A percentile compares a stretch with the other conserved stretches of the same genome.
Evolutionary conservation across 2,329 filamentous ascomycete species (phyloP).

Genomic region (Clonostachys sp.): DNA sequence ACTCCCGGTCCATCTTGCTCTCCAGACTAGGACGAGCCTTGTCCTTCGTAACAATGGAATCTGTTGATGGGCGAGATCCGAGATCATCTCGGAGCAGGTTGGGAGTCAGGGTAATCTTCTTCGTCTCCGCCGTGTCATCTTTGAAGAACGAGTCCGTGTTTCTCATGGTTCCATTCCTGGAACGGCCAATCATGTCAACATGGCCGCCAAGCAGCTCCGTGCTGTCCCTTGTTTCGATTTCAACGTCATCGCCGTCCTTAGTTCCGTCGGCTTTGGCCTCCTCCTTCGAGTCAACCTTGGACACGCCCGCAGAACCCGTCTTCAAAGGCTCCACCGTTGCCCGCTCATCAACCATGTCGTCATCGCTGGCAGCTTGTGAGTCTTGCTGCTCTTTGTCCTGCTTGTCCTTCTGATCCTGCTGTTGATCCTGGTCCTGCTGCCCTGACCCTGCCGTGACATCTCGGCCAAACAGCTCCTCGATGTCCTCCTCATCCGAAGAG

Average conservation of each 20-base stretch:
- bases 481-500: conserved; percentile 67
- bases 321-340: conserved; percentile 54
- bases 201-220: conserved; percentile 63
- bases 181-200: conserved; percentile 51
- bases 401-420: conserved; percentile 17
- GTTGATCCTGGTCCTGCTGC: conserved; percentile 17
- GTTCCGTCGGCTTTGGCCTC: background rate
- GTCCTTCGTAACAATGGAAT: conserved; percentile 34
- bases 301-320: conserved; percentile 36
- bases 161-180: conserved; percentile 79
- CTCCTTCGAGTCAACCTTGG: conserved; percentile 2
- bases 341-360: conserved; percentile 39
- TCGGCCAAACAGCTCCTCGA: conserved; percentile 37
- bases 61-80: conserved; percentile 48
- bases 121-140: conserved; percentile 90
- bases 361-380: conserved; percentile 19
- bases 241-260: conserved; percentile 17
- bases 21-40: conserved; percentile 68
- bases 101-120: conserved; percentile 95
- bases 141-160: conserved; percentile 98
- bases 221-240: conserved; percentile 39
- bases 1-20: conserved; percentile 52
- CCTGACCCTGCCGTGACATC: conserved; percentile 12
- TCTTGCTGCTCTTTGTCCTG: conserved; percentile 14
- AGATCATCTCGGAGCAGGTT: conserved; percentile 83